Evolutionary conservation across 73 alveolate genomes (phyloP).

Genomic region (Paramecium primaurelia): DNA sequence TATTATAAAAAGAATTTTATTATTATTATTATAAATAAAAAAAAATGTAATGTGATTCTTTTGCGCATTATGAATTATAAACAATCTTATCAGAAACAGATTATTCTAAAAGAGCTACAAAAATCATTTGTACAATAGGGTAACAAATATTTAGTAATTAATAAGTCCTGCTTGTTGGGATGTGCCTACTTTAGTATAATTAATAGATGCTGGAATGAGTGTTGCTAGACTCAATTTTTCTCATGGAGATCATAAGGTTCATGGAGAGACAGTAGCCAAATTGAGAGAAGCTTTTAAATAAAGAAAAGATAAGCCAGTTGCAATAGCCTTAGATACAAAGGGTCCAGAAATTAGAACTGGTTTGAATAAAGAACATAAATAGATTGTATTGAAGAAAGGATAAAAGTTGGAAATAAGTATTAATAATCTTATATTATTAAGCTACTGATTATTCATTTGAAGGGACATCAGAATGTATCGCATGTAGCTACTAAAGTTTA

Average conservation of each 20-base stretch:
- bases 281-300: constrained; percentile 86
- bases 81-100: constrained; percentile 54
- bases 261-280: constrained; percentile 77
- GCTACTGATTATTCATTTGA: constrained; percentile 81
- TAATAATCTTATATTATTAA: not conserved
- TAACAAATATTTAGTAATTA: not conserved
- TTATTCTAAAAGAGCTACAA: constrained; percentile 75
- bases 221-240: constrained; percentile 94
- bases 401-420: constrained; percentile 77
- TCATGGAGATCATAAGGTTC: constrained; percentile 91
- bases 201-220: constrained; percentile 93
- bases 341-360: constrained; percentile 98
- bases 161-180: constrained; percentile 82
- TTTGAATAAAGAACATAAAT: constrained; percentile 73
- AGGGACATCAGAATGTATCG: constrained; percentile 82
- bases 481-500: constrained; percentile 81
- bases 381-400: constrained; percentile 73
- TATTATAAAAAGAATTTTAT: not conserved
- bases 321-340: constrained; percentile 89
- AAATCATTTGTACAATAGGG: constrained; percentile 94
- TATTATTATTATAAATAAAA: not conserved
- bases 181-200: constrained; percentile 69
- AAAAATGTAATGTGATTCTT: not conserved
- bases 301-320: constrained; percentile 84
- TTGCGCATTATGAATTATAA: constrained; percentile 14